Evolutionary conservation across 345 rosid species (phyloP).

Genomic region (Heritiera littoralis): DNA sequence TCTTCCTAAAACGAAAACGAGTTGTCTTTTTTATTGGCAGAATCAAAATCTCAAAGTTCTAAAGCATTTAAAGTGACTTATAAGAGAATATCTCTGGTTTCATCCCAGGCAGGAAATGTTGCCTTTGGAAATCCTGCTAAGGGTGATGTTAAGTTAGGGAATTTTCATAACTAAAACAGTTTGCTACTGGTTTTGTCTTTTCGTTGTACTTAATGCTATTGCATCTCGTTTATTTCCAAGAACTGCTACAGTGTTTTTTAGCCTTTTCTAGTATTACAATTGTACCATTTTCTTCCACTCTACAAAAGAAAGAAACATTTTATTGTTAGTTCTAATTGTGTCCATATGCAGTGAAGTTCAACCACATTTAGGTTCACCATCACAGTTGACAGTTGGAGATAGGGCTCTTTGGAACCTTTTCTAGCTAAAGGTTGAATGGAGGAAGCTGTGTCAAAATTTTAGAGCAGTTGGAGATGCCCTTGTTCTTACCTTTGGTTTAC

Average conservation of each 20-base stretch:
- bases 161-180: constrained; percentile 60
- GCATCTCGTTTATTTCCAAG: constrained; percentile 11
- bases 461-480: neutral
- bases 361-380: constrained; percentile 47
- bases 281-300: neutral
- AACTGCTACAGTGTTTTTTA: neutral
- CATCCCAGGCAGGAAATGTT: constrained; percentile 37
- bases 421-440: constrained; percentile 37
- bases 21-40: constrained; percentile 29
- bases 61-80: constrained; percentile 29
- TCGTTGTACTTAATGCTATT: constrained; percentile 69
- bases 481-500: neutral
- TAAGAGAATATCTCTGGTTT: constrained; percentile 39
- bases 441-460: constrained; percentile 23
- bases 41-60: constrained; percentile 26
- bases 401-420: constrained; percentile 85
- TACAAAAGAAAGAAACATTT: constrained; percentile 7
- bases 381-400: constrained; percentile 53
- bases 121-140: constrained; percentile 30
- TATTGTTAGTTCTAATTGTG: constrained; percentile 20
- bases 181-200: constrained; percentile 75
- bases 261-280: constrained; percentile 7
- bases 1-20: constrained; percentile 32
- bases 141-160: constrained; percentile 30
- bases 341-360: constrained; percentile 57